A percentile compares a stretch with the other conserved stretches of the same genome.
Evolutionary conservation across 352 stramenopile genomes (phyloP).

Genomic region (Phytophthora citricola): DNA sequence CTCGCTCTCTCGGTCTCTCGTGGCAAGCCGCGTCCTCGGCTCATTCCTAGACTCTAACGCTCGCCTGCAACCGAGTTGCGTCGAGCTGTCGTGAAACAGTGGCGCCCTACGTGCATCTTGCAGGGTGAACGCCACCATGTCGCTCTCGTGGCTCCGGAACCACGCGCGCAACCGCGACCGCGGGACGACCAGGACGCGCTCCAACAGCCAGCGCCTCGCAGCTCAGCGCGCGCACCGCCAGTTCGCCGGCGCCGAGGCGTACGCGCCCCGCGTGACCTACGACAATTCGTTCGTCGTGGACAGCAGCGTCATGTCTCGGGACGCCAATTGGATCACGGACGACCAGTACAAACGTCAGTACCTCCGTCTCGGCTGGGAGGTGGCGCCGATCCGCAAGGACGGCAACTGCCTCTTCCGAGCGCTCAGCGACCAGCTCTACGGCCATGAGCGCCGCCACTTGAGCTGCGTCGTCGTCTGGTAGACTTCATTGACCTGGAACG

Average conservation of each 20-base stretch:
- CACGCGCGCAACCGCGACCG: constrained; percentile 40
- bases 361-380: constrained; percentile 42
- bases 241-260: constrained; percentile 26
- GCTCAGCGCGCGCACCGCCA: constrained; percentile 36
- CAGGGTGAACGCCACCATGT: constrained; percentile 27
- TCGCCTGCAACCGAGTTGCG: constrained; percentile 28
- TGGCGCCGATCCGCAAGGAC: constrained; percentile 48
- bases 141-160: constrained; percentile 42
- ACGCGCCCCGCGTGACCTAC: constrained; percentile 36
- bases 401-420: constrained; percentile 70
- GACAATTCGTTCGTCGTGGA: constrained; percentile 41
- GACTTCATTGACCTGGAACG: constrained; percentile 62
- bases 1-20: constrained; percentile 32
- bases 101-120: constrained; percentile 14
- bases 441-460: constrained; percentile 46
- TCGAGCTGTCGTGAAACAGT: constrained; percentile 19
- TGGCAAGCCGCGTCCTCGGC: constrained; percentile 5
- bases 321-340: constrained; percentile 49
- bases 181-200: constrained; percentile 22
- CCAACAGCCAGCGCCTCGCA: constrained; percentile 32
- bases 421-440: constrained; percentile 71
- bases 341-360: constrained; percentile 59
- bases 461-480: constrained; percentile 55
- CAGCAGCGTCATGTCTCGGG: constrained; percentile 34
- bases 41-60: constrained; percentile 35